A percentile compares a stretch with the other conserved stretches of the same genome.
Evolutionary conservation across 2,329 filamentous ascomycete genomes (phyloP).

Genomic region (Alternaria sp.): DNA sequence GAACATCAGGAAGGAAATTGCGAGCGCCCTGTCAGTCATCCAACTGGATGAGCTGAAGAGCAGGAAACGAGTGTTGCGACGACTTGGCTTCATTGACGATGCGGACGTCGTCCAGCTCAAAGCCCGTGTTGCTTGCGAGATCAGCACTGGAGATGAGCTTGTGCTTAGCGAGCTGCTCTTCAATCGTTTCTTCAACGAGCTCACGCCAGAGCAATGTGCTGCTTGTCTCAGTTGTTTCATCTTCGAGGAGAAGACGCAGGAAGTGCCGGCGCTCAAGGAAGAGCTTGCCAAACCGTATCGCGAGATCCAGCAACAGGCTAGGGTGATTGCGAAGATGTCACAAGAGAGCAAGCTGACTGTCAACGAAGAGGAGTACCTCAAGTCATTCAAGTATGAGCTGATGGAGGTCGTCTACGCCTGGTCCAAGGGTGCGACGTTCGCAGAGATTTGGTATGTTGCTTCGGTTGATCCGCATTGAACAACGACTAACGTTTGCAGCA

Average conservation of each 20-base stretch:
- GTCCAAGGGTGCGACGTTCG: slow-evolving; percentile 89
- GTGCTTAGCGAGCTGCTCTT: slow-evolving; percentile 93
- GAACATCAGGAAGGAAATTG: slow-evolving; percentile 84
- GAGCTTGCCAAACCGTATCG: slow-evolving; percentile 85
- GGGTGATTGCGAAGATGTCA: slow-evolving; percentile 89
- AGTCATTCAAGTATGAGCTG: slow-evolving; percentile 89
- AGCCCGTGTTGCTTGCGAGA: slow-evolving; percentile 96
- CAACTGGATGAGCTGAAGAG: slow-evolving; percentile 97
- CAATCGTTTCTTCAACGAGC: slow-evolving; percentile 97
- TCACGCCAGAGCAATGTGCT: slow-evolving; percentile 86
- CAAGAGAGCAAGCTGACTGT: slow-evolving; percentile 91
- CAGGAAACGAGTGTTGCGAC: slow-evolving; percentile 91
- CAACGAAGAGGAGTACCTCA: slow-evolving; percentile 94
- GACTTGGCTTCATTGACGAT: slow-evolving; percentile 95
- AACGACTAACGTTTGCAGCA: slow-evolving; percentile 62
- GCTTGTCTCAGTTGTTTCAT: slow-evolving; percentile 92
- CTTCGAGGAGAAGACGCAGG: slow-evolving; percentile 93
- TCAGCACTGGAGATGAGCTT: slow-evolving; percentile 94
- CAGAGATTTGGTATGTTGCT: slow-evolving; percentile 85
- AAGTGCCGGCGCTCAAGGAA: slow-evolving; percentile 75
- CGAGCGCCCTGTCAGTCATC: slow-evolving; percentile 83
- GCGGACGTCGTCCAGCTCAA: slow-evolving; percentile 95
- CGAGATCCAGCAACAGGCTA: slow-evolving; percentile 86
- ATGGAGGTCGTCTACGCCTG: slow-evolving; percentile 97
- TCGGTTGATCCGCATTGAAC: neutral